Base-by-base conservation (phyloP, 176 grass and related monocot species). In the Guadua angustifolia region DNA sequence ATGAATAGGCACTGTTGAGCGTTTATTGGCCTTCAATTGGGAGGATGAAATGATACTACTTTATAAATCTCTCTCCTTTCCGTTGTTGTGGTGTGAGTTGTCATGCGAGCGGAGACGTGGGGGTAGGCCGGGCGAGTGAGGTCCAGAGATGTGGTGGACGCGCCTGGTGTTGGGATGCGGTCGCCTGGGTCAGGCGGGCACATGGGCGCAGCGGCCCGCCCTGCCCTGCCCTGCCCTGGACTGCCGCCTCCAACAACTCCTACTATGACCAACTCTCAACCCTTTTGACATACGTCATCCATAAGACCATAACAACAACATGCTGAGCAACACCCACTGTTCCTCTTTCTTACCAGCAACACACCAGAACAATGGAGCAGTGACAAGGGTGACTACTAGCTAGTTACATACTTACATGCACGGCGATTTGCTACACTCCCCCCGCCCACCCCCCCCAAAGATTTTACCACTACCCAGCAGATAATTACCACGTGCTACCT, bases 141-240 rank as follows among this genome's bases (percentile, higher is more conserved):
- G 1, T 10, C 86, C 74, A 9, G 26, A 9, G 67, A 65, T 71
- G 2, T 66, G 77, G 82, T 85, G 87, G 87, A 69, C 82, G 82
- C 73, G 65, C 22, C 74, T 26, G 80, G 74, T 75, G 81, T 79
- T 91, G 85, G 85, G 69, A 67, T 85, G 85, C 70, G 82, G 78
- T 91, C 77, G 81, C 69, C 89, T 80, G 89, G 75, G 74, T 62
- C 88, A 82, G 75, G 52, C 75, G 42, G 11, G 72, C 90, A 91
- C 86, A 85, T 91, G 86, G 82, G 25, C 38, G 60, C 75, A 56
- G 4, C 58, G 3, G 51, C 25, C n/a, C n/a, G 46, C 72, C 6
- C 61, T 36, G 19, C 71, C 6, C 58, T 12, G 46, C 72, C 6
- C 61, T 36, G 9, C n/a, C n/a, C 12, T 65, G 66, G 38, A 0